Conservation (phyloP, 2,329 filamentous ascomycete genomes). For the Orbilia oligospora region DNA sequence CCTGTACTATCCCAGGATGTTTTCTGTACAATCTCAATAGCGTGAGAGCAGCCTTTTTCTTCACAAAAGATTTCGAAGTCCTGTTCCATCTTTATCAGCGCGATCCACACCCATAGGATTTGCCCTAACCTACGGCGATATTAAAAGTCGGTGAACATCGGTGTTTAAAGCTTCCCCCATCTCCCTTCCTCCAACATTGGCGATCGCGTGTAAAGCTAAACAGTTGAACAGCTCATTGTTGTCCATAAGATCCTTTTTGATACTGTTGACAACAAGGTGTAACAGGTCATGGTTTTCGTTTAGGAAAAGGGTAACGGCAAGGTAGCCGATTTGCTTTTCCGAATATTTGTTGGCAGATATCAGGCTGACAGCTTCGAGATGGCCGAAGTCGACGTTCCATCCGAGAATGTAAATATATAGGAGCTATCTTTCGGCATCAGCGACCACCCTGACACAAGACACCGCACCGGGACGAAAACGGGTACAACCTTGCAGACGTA, state of each 20-base stretch:
- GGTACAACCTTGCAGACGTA: constrained; percentile 90
- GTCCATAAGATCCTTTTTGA: constrained; percentile 93
- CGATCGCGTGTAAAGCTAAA: constrained; percentile 94
- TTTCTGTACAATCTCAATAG: constrained; percentile 94
- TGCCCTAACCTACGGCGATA: constrained; percentile 81
- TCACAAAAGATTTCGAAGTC: constrained; percentile 95
- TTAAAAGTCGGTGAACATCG: constrained; percentile 93
- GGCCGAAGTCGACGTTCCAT: constrained; percentile 99
- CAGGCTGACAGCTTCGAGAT: constrained; percentile 97
- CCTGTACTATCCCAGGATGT: constrained; percentile 90
- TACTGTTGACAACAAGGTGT: constrained; percentile 97
- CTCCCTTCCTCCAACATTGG: constrained; percentile 95
- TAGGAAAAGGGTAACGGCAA: constrained; percentile 95
- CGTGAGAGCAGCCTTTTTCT: constrained; percentile 98
- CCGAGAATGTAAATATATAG: constrained; percentile 99
- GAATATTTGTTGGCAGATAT: constrained; percentile 98
- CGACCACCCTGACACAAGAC: constrained; percentile 31
- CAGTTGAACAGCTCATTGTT: constrained; percentile 99
- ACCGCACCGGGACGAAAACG: constrained; percentile 38
- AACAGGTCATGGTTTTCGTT: constrained; percentile 97
- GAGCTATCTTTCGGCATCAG: constrained; percentile 70
- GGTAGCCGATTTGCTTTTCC: constrained; percentile 98
- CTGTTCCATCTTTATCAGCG: constrained; percentile 66
- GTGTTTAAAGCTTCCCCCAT: constrained; percentile 94
- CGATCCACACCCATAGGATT: constrained; percentile 17